Evolutionary conservation across 148 eudicot genomes (phyloP).

Genomic region (Vaccinium corymbosum): DNA sequence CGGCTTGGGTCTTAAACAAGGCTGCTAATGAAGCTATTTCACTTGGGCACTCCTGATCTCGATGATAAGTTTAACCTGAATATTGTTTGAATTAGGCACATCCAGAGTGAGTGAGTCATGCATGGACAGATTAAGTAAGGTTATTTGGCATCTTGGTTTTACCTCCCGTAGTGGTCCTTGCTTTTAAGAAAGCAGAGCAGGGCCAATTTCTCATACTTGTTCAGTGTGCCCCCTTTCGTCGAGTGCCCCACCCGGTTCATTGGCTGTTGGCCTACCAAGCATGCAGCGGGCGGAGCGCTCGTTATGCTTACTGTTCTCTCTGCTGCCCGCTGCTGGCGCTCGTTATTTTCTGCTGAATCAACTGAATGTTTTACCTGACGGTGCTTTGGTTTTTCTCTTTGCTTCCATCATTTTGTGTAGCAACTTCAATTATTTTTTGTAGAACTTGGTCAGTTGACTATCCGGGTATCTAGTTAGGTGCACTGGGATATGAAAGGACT

Average conservation of each 20-base stretch:
- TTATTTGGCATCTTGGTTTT: background rate
- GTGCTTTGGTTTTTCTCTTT: background rate
- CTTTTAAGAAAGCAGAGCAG: too few relatives aligned
- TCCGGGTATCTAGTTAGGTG: background rate
- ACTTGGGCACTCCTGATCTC: too few relatives aligned
- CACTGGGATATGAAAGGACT: background rate
- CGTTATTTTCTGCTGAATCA: background rate
- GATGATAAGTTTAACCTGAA: background rate
- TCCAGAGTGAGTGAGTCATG: background rate
- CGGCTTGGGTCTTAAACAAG: too few relatives aligned
- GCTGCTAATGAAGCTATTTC: too few relatives aligned
- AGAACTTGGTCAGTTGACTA: background rate
- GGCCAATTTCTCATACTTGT: too few relatives aligned
- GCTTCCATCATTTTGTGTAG: background rate
- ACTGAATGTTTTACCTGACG: background rate
- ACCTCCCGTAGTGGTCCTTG: too few relatives aligned
- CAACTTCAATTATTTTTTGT: background rate
- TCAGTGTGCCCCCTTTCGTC: too few relatives aligned
- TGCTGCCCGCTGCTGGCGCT: too few relatives aligned
- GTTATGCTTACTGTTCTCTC: too few relatives aligned
- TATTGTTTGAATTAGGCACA: background rate
- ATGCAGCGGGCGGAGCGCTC: too few relatives aligned
- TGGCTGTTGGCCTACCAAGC: too few relatives aligned
- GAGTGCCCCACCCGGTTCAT: too few relatives aligned
- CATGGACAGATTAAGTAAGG: background rate